Conservation (phyloP, 106 monocot genomes). For the Acorus gramineus region DNA sequence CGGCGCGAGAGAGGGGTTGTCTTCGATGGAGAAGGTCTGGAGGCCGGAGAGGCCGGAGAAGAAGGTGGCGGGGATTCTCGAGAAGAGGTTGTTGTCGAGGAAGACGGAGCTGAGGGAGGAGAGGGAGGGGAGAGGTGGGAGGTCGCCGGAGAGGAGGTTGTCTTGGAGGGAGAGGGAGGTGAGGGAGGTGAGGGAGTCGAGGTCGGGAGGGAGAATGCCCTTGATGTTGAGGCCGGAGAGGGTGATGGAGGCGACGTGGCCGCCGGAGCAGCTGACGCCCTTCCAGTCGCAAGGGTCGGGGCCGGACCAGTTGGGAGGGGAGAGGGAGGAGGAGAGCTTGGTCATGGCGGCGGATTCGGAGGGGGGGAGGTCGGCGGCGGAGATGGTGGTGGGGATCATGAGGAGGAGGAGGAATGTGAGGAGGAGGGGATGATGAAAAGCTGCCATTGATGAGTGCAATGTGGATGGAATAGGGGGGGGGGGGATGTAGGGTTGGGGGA, state of each 20-base stretch:
- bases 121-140: conserved; percentile 52
- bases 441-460: neutral
- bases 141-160: conserved; percentile 37
- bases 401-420: conserved; percentile 1
- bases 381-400: neutral
- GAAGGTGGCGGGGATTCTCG: conserved; percentile 38
- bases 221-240: conserved; percentile 13
- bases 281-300: conserved; percentile 40
- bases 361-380: conserved; percentile 19
- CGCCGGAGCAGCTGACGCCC: conserved; percentile 45
- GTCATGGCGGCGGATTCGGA: conserved; percentile 27
- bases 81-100: conserved; percentile 52
- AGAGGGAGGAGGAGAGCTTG: conserved; percentile 18
- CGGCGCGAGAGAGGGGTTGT: conserved; percentile 33
- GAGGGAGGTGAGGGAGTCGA: conserved; percentile 36
- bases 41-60: conserved; percentile 55
- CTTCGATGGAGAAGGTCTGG: conserved; percentile 39
- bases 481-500: neutral
- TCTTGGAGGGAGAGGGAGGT: conserved; percentile 35
- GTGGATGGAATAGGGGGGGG: neutral
- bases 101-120: conserved; percentile 24
- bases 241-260: conserved; percentile 40
- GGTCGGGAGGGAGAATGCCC: conserved; percentile 34
- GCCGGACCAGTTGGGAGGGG: conserved; percentile 16
- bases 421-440: neutral